phyloP scores from a whole-genome alignment of 164 flowering plant species.

The Dillenia suffruticosa region DNA sequence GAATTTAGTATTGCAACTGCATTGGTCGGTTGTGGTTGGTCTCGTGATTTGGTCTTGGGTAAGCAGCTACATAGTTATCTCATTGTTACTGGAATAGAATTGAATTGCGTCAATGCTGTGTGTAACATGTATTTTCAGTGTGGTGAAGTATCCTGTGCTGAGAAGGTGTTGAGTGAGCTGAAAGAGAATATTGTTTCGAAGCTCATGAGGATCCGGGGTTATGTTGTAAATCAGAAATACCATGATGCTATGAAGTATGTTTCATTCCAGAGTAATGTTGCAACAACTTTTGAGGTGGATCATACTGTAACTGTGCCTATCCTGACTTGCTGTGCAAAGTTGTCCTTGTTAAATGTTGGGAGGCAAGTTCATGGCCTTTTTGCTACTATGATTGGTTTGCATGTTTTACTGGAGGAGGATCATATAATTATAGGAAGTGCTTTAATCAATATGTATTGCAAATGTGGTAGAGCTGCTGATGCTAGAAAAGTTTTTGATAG shows the following conservation, averaged over 20 bases:
- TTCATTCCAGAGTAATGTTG: slow-evolving; percentile 6
- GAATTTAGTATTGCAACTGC: slow-evolving; percentile 25
- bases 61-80: slow-evolving; percentile 27
- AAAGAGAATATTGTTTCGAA: slow-evolving; percentile 9
- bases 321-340: slow-evolving; percentile 26
- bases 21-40: slow-evolving; percentile 21
- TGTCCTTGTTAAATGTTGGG: slow-evolving; percentile 28
- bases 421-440: slow-evolving; percentile 20
- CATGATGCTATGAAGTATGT: slow-evolving; percentile 15
- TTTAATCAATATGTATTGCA: slow-evolving; percentile 36
- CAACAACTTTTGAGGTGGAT: slow-evolving; percentile 15
- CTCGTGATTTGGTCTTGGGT: slow-evolving; percentile 19
- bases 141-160: slow-evolving; percentile 23
- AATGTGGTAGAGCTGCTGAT: slow-evolving; percentile 23
- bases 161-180: slow-evolving; percentile 17
- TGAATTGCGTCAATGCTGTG: slow-evolving; percentile 16
- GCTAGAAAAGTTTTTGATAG: slow-evolving; percentile 25
- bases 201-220: slow-evolving; percentile 31
- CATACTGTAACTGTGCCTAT: slow-evolving; percentile 17
- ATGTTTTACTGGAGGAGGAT: slow-evolving; percentile 5
- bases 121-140: slow-evolving; percentile 36
- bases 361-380: slow-evolving; percentile 35
- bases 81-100: slow-evolving; percentile 21
- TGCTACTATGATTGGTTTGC: slow-evolving; percentile 6
- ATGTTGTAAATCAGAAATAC: slow-evolving; percentile 25